Percentiles rank a stretch among this genome's conserved stretches.
Conservation (phyloP, 805 yeast species). For the Tetrapisispora arboricola region DNA sequence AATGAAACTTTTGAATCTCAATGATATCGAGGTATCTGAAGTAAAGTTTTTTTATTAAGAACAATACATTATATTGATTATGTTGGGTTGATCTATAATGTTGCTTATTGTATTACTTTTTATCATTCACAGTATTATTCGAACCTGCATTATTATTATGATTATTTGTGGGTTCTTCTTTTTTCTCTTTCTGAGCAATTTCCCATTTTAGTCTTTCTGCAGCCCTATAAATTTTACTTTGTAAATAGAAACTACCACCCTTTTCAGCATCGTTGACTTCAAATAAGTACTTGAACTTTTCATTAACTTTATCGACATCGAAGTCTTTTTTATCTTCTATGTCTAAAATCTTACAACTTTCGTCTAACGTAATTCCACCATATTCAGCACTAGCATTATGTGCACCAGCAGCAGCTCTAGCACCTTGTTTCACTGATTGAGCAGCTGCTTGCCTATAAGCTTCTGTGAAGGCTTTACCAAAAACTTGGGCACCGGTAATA, state of each 20-base stretch:
- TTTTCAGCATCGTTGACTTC: constrained; percentile 86
- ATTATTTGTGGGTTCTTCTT: not conserved
- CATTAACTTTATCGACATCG: constrained; percentile 47
- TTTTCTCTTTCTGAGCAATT: constrained; percentile 28
- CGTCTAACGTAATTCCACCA: constrained; percentile 77
- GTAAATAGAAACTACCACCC: constrained; percentile 92
- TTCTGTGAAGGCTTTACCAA: constrained; percentile 92
- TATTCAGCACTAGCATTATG: constrained; percentile 36
- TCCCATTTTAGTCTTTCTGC: constrained; percentile 84
- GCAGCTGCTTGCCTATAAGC: constrained; percentile 96
- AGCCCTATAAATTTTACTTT: constrained; percentile 87
- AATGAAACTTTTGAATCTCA: too few relatives aligned
- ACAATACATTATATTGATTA: too few relatives aligned
- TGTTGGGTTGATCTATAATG: too few relatives aligned
- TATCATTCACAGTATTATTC: not conserved
- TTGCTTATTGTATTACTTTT: too few relatives aligned
- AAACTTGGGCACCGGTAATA: constrained; percentile 89
- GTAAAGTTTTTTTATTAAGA: too few relatives aligned
- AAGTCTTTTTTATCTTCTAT: constrained; percentile 50
- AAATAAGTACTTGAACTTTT: constrained; percentile 71
- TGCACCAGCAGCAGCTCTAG: constrained; percentile 32
- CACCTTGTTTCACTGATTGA: constrained; percentile 68
- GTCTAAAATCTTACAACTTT: constrained; percentile 84
- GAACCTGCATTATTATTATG: not conserved
- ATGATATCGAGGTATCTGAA: too few relatives aligned